Evolutionary conservation across 1,284 basidiomycete genomes (phyloP), one percentile per base, ranked within the genome.

Genomic region (Coniferiporia weirii): DNA sequence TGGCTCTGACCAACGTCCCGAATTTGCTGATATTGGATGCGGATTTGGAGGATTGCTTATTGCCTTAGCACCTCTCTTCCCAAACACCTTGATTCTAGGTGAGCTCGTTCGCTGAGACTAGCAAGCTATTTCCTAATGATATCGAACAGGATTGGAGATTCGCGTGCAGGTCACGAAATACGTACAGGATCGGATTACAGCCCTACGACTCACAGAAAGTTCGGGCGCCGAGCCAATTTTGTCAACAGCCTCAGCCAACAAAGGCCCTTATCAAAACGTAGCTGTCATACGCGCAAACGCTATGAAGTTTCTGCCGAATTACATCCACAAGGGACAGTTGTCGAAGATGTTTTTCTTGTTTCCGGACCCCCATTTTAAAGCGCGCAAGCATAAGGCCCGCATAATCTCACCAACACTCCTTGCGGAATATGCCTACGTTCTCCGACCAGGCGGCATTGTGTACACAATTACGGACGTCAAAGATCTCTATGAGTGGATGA

Each of bases 261-360:
- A 79, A 10, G 75, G 78, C 44, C 72, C 84, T 56, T 98, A 90
- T 73, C 85, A 96, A 69, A 99, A 99, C 72, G 85, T 98, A 57
- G 94, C 93, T 52, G 87, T 98, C 64, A 89, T 98, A 63, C 89
- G 96, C 54, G 94, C 93, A 9, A 99, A 99, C 73, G 89, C 93
- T 49, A 98, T 98, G 96, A 99, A 99, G 76, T 98, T 98, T 73
- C 82, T 98, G 64, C 93, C 95, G 12, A 99, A 99, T 76, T 98
- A 95, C 74, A 98, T 99, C 73, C 72, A 81, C 10, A 95, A 95
- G 70, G 87, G 87, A 62, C 96, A 97, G 65, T 79, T 98, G 52
- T 87, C 88, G 36, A 91, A 97, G 63, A 81, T 99, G 63, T 99
- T 99, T 77, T 98, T 99, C 79, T 83, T 99, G 62, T 99, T 98